Base-by-base conservation (phyloP, 495 filamentous ascomycete species). In the Penicillium turbatum region DNA sequence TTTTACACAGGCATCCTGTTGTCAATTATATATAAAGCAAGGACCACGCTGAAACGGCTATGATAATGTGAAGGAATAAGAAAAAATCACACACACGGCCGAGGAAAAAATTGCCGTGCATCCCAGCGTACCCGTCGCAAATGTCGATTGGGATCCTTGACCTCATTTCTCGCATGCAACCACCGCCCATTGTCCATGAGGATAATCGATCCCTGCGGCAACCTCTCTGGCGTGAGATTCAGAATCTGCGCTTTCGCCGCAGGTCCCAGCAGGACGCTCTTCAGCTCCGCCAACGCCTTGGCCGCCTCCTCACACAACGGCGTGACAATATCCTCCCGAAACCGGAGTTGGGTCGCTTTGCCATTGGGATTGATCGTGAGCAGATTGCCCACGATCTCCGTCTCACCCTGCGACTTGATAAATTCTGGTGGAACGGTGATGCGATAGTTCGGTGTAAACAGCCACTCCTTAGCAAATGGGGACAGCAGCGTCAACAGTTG, bases 341-440 rank as follows among this genome's bases (percentile, higher is more conserved):
- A 74, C 1, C 71, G 64, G 31, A 73, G 26, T 40, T 50, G 44
- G 2, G 13, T 13, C 29, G 17, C 21, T 15, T 46, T 9, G 30
- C 16, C 11, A 0, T 21, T 29, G 0, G 11, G 16, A 27, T 56
- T 40, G 6, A 54, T 29, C 0, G 55, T 43, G 2, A 70, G 37
- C 11, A 69, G 6, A 21, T 45, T 62, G 0, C 68, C 70, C 0
- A 53, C 45, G n/a, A 72, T 64, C 8, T 56, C 19, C 6, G 39
- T 37, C 13, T 6, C 4, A 60, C 9, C 11, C 50, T 43, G 15
- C 26, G 11, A 17, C 29, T 64, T 75, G 17, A 56, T 49, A 31
- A 75, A 73, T 30, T 74, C 72, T 0, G 48, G 50, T 1, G 72
- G 72, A 0, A 73, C 67, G 1, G 21, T 57, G 37, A 75, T 67